Percentiles rank a stretch among this genome's conserved stretches.
phyloP scores from a whole-genome alignment of 2,329 filamentous ascomycete species.

The Xylariales sp. region DNA sequence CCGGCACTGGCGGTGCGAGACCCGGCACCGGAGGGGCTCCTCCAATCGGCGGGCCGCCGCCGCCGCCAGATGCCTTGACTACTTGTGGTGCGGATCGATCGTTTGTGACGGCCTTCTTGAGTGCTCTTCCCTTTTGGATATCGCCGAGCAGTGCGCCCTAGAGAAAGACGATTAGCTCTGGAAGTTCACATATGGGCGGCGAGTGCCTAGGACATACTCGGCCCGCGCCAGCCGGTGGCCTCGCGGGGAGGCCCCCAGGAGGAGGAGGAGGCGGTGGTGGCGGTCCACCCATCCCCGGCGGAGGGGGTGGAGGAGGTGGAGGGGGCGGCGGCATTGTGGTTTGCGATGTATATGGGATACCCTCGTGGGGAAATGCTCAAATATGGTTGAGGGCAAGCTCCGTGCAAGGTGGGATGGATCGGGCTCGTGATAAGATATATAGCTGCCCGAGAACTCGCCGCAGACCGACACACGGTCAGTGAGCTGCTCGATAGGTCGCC shows the following conservation, averaged over 20 bases:
- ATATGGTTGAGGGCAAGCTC: no score
- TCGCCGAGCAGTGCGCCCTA: conserved; percentile 85
- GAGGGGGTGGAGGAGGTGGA: conserved; percentile 68
- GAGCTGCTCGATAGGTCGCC: no score
- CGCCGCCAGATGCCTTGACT: conserved; percentile 48
- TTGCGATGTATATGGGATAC: conserved; percentile 9
- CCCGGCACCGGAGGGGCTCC: conserved; percentile 81
- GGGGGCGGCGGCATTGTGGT: conserved; percentile 55
- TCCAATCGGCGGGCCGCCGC: conserved; percentile 58
- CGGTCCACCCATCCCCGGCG: conserved; percentile 50
- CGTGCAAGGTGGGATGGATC: no score
- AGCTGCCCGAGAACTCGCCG: no score
- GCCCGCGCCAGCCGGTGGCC: conserved; percentile 49
- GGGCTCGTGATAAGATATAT: no score
- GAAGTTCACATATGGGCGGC: not conserved
- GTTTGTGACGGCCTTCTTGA: conserved; percentile 88
- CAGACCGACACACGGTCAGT: no score
- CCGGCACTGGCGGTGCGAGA: conserved; percentile 67
- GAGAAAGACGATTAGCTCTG: conserved; percentile 1
- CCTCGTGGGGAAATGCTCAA: no score
- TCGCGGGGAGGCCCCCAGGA: conserved; percentile 47
- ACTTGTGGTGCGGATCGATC: conserved; percentile 82
- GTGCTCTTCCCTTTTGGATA: conserved; percentile 72
- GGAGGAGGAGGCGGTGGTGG: conserved; percentile 65
- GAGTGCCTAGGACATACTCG: conserved; percentile 49